Conservation (phyloP, 805 yeast species). For the Ascoidea tarda region DNA sequence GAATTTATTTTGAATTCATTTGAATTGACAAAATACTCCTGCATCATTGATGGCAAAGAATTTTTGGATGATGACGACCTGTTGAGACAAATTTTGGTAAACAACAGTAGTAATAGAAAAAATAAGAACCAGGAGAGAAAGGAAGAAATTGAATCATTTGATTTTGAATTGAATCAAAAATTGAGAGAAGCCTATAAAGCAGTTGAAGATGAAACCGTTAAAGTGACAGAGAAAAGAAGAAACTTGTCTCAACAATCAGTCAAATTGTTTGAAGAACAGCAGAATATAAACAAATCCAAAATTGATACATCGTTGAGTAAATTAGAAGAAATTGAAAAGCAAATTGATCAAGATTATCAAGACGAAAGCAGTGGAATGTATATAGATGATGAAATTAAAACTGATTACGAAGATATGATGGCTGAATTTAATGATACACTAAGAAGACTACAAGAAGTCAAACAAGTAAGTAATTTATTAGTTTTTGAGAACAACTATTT, state of each 20-base stretch:
- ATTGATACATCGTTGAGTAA: not conserved
- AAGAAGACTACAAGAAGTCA: not conserved
- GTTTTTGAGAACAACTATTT: too few species aligned
- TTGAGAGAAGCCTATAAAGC: not conserved
- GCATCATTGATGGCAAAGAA: not conserved
- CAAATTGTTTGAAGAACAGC: not conserved
- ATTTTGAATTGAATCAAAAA: too few species aligned
- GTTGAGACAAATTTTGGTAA: too few species aligned
- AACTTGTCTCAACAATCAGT: not conserved
- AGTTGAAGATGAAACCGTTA: not conserved
- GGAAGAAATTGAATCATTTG: not conserved
- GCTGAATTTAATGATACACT: not conserved
- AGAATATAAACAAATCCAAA: not conserved
- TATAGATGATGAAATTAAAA: not conserved
- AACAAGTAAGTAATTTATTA: too few species aligned
- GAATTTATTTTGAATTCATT: not conserved
- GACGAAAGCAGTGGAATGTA: not conserved
- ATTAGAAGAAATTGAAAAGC: not conserved
- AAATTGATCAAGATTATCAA: not conserved
- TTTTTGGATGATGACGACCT: not conserved
- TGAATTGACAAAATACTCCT: not conserved
- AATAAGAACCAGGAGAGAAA: not conserved
- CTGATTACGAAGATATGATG: not conserved
- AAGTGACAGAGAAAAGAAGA: not conserved
- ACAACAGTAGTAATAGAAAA: too few species aligned